Evolutionary conservation across 208 protist species (phyloP).

Genomic region (Trypanosoma vivax): DNA sequence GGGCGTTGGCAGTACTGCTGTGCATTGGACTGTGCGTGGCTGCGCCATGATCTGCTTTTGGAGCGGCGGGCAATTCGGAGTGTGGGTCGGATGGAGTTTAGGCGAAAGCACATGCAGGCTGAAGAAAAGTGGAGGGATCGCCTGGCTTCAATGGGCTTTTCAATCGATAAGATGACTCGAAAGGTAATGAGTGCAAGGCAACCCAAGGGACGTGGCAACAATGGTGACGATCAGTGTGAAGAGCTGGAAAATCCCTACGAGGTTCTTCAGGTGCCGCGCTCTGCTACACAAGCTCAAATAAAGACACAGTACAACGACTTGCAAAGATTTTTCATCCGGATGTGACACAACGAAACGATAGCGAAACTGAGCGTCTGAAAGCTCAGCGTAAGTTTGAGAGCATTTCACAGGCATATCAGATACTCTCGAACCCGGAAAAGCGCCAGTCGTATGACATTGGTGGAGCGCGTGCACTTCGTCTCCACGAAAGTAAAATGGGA

Average conservation of each 20-base stretch:
- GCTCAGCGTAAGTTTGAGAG: constrained; percentile 63
- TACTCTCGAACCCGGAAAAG: constrained; percentile 84
- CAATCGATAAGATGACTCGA: constrained; percentile 41
- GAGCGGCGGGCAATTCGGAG: constrained; percentile 66
- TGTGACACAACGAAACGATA: constrained; percentile 33
- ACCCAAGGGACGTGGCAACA: constrained; percentile 2
- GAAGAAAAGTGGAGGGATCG: constrained; percentile 58
- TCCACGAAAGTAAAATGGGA: constrained; percentile 67
- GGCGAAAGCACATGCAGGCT: constrained; percentile 46
- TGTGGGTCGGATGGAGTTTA: constrained; percentile 71
- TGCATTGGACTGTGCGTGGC: constrained; percentile 27
- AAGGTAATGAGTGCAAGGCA: constrained; percentile 19
- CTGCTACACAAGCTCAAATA: constrained; percentile 51
- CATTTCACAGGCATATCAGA: constrained; percentile 72
- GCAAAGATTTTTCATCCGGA: constrained; percentile 86
- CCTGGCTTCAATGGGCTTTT: constrained; percentile 70
- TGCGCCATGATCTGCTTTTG: constrained; percentile 44
- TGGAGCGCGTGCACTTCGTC: constrained; percentile 44
- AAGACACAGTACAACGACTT: constrained; percentile 84
- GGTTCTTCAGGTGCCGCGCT: constrained; percentile 57
- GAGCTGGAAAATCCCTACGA: constrained; percentile 60
- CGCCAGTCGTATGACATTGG: constrained; percentile 68
- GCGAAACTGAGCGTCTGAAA: constrained; percentile 31
- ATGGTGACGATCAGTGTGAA: constrained; percentile 1
- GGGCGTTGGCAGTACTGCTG: constrained; percentile 70